Percentiles rank a stretch among this genome's conserved stretches.
Evolutionary conservation across 1,139 yeast genomes (phyloP).

Genomic region (Yarrowia galli): DNA sequence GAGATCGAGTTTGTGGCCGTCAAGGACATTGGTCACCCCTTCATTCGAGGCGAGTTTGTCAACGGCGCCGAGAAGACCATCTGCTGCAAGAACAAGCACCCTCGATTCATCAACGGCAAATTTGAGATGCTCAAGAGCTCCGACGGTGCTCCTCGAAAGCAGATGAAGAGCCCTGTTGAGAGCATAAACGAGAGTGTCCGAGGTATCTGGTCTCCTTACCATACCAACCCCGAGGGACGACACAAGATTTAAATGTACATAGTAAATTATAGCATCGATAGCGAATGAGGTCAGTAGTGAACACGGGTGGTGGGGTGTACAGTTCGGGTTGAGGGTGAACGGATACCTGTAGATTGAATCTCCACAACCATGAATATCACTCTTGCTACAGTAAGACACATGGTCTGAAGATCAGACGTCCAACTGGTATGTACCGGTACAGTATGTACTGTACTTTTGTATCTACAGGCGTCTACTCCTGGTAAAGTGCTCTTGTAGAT

Average conservation of each 20-base stretch:
- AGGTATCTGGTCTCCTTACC: slow-evolving; percentile 98
- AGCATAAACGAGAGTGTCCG: slow-evolving; percentile 85
- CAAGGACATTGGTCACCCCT: slow-evolving; percentile 83
- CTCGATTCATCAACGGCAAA: slow-evolving; percentile 62
- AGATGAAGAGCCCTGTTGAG: slow-evolving; percentile 75
- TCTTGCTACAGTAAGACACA: too few relatives aligned
- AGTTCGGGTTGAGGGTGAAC: not conserved
- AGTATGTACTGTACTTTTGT: too few relatives aligned
- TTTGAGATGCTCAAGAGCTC: slow-evolving; percentile 63
- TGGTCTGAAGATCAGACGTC: too few relatives aligned
- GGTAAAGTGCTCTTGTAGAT: too few relatives aligned
- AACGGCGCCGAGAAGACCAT: slow-evolving; percentile 58
- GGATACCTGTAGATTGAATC: not conserved
- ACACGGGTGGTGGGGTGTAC: not conserved
- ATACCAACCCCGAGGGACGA: slow-evolving; percentile 71
- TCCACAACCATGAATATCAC: too few relatives aligned
- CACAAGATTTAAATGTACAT: slow-evolving; percentile 60
- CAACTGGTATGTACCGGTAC: too few relatives aligned
- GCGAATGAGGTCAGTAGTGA: not conserved
- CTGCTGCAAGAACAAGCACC: slow-evolving; percentile 67
- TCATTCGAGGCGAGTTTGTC: slow-evolving; percentile 70
- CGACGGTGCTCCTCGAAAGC: slow-evolving; percentile 65
- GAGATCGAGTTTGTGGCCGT: slow-evolving; percentile 74
- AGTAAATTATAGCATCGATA: slow-evolving; percentile 28
- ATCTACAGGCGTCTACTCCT: too few relatives aligned